Base-by-base conservation (phyloP, 768 basidiomycete species). In the Leccinum subgranulosum region DNA sequence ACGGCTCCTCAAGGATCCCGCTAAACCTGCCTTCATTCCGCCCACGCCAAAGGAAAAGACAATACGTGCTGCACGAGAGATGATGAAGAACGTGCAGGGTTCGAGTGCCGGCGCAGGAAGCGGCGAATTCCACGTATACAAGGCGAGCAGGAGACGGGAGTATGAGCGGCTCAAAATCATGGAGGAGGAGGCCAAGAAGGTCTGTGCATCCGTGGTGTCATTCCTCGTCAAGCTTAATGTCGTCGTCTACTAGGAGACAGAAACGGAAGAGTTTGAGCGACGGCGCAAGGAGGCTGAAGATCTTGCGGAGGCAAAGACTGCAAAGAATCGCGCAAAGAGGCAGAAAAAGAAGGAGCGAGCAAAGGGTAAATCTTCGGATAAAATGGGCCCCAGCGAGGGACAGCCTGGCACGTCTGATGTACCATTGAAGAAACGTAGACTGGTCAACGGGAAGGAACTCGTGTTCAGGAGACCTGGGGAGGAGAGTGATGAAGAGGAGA, bases 51-150 rank as follows among this genome's bases (percentile, higher is more conserved):
- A 91, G 71, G 89, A 91, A 60, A 94, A 92, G 77, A 80, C 79
- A 0, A 78, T 98, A 29, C 79, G 94, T 19, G 79, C 94, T 1
- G 80, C 95, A 9, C 80, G 92, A 50, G 97, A 94, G 71, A 94
- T 94, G 92, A 98, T 99, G 92, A 98, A 97, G 81, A 98, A 98
- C 65, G 96, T 99, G 7, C 95, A 98, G 73, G 97, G 97, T 0
- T 95, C 92, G 15, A 93, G 92, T 72, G 94, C 97, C 7, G 97
- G 96, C 47, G 97, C 97, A 17, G 97, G 97, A 51, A 93, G 91
- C 56, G 96, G 96, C 45, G 95, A 96, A 73, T 98, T 98, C 69
- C 97, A 99, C 70, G 97, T 99, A 0, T 99, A 98, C 78, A 98
- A 98, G 70, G 95, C 96, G 17, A 86, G 88, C 62, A 77, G 97